Base-by-base conservation (phyloP, 2,329 filamentous ascomycete genomes). In the Fusarium sublunatum region DNA sequence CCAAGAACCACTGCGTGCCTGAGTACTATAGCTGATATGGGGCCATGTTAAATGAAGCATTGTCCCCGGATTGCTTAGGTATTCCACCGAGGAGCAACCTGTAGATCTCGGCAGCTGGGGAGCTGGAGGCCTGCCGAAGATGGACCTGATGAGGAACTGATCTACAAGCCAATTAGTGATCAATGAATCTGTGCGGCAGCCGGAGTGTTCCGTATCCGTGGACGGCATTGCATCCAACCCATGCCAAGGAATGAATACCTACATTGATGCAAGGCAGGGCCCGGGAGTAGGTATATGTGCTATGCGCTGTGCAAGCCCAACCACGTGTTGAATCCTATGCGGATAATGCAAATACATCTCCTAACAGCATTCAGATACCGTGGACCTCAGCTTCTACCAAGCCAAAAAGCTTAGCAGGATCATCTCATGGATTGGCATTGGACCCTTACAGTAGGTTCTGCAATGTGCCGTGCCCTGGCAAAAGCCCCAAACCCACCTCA, bases 81-180 rank as follows among this genome's bases (percentile, higher is more conserved):
- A 42, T 51, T 58, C 28, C 44, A 40, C 53, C 41, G 52, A 58
- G 42, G 48, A 39, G 31, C 19, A 58, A 40, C 39, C 28, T 46
- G 50, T 45, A 65, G 61, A 65, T 65, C 58, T 65, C 62, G 62
- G 62, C 48, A 65, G 43, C 50, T 65, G 47, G 43, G 45, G 42
- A 47, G 31, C 45, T 44, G 48, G 40, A 50, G 38, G 53, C 49
- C 44, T 64, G 52, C 53, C 57, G 39, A 58, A 31, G 32, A 38
- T 46, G 45, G 34, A 35, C 41, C 50, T 56, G 39, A 63, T 49
- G 25, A 45, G 61, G 59, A 49, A 63, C 29, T 51, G 62, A 66
- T 65, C 62, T 65, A 54, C 48, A 31, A 26, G 39, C 15, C 40
- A 36, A 61, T 57, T 49, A 49, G 34, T 65, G 61, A 61, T 42